A percentile compares a stretch with the other conserved stretches of the same genome.
Evolutionary conservation across 306 rosid genomes (phyloP).

Genomic region (Sechiopsis laciniata): DNA sequence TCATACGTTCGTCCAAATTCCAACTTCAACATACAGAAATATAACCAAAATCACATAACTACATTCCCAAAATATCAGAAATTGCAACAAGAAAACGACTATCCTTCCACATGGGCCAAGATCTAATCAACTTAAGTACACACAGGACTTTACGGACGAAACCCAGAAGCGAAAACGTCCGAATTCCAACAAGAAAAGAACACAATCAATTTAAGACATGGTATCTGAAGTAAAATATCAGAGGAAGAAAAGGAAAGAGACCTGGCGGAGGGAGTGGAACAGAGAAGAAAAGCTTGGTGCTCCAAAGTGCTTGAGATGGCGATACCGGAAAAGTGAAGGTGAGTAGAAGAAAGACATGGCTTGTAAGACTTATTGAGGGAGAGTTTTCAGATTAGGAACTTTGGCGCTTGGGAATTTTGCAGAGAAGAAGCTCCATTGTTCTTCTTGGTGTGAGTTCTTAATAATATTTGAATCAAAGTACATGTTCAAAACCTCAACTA

Average conservation of each 20-base stretch:
- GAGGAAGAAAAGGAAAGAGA: background rate
- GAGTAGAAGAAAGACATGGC: constrained; percentile 6
- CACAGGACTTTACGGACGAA: background rate
- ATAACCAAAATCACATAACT: background rate
- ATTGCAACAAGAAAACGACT: background rate
- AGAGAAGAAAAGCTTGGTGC: constrained; percentile 20
- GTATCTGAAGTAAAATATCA: background rate
- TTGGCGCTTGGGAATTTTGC: background rate
- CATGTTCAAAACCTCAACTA: too few relatives aligned
- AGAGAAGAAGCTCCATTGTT: constrained; percentile 11
- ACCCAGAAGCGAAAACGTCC: background rate
- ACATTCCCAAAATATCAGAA: background rate
- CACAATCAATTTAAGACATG: background rate
- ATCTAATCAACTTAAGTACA: background rate
- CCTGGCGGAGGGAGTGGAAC: constrained; percentile 22
- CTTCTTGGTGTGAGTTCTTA: background rate
- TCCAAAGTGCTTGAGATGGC: constrained; percentile 18
- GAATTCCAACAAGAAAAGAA: background rate
- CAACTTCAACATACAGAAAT: background rate
- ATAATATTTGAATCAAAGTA: too few relatives aligned
- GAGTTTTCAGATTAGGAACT: background rate
- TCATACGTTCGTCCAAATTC: background rate
- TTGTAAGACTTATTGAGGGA: background rate
- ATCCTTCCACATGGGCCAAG: background rate
- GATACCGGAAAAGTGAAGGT: constrained; percentile 17